phyloP scores from a whole-genome alignment of 2,329 filamentous ascomycete species.

The Esteya vermicola region DNA sequence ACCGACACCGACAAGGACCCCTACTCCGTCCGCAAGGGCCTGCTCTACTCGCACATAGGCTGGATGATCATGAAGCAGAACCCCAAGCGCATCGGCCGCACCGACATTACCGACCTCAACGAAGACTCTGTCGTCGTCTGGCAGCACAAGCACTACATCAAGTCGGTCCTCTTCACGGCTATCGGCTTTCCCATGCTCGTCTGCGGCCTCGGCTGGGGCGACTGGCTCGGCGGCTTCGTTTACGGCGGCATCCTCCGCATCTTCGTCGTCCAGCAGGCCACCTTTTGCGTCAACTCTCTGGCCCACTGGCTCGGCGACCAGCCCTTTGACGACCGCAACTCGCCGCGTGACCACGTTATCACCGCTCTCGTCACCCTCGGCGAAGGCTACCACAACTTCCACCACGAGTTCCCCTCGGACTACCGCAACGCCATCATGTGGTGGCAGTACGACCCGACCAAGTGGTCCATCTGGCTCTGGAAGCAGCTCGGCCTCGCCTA shows the following conservation, averaged over 20 bases:
- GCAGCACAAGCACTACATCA: conserved; percentile 80
- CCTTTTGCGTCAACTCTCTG: conserved; percentile 84
- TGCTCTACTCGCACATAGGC: conserved; percentile 70
- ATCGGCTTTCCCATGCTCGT: conserved; percentile 62
- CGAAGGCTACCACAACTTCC: conserved; percentile 86
- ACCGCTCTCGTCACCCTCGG: conserved; percentile 75
- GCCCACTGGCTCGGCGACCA: conserved; percentile 87
- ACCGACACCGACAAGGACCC: conserved; percentile 88
- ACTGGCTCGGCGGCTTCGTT: conserved; percentile 70
- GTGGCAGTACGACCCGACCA: conserved; percentile 86
- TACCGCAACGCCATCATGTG: conserved; percentile 87
- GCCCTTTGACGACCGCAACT: conserved; percentile 87
- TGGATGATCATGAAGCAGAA: conserved; percentile 95
- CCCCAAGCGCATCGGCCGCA: conserved; percentile 74
- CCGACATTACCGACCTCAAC: conserved; percentile 79
- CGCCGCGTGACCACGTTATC: conserved; percentile 74
- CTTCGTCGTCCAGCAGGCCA: conserved; percentile 84
- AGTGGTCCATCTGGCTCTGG: conserved; percentile 77
- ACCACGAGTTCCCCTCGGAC: conserved; percentile 87
- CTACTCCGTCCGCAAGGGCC: conserved; percentile 79
- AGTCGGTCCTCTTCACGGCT: conserved; percentile 64
- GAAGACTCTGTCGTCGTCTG: conserved; percentile 74
- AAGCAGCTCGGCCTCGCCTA: conserved; percentile 75
- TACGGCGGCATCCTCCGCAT: conserved; percentile 77
- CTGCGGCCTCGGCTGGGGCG: conserved; percentile 65